Evolutionary conservation across 2,329 filamentous ascomycete genomes (phyloP), one percentile per base, ranked within the genome.

Genomic region (Verticillium alfalfae): DNA sequence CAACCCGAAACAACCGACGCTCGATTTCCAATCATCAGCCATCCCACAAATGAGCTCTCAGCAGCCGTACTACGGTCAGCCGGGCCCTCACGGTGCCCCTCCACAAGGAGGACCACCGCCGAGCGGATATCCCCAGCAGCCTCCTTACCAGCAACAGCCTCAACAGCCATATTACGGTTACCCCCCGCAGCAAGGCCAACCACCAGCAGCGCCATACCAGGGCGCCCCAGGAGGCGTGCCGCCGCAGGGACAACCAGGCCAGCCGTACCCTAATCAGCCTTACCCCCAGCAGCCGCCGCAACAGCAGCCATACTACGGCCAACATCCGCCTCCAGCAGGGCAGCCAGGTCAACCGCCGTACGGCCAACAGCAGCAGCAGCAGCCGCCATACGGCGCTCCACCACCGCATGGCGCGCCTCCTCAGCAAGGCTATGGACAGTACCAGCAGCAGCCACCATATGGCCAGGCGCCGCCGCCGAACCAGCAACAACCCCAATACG

Each of bases 261-360:
- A 59, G 41, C 26, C 16, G 16, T 39, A 37, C 13, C 56, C 56
- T 9, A 58, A 60, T 38, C 61, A 54, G 16, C 58, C 54, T 18
- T 57, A 57, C 41, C 41, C 8, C 2, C 58, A 59, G 41, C 58
- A 59, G 26, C 39, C 34, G 7, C 57, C 57, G 15, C 55, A n/a
- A 36, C 61, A 62, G 57, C 61, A 45, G n/a, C 61, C 49, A n/a
- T 60, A 59, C 31, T 62, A 62, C 61, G 61, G 61, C 22, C 61
- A 62, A 57, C 61, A 58, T 13, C 36, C 54, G 15, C 57, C 18
- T 5, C 45, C 57, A n/a, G 45, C 26, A 37, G 45, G 45, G 45
- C 45, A 56, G 15, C 57, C 45, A 34, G 55, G 55, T 26, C 61
- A 62, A 38, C 49, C 45, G 7, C 49, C 57, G 2, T 57, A 62